Percentiles rank a stretch among this genome's conserved stretches.
phyloP scores from a whole-genome alignment of 805 yeast species.

The Wickerhamiella allomyrinae region DNA sequence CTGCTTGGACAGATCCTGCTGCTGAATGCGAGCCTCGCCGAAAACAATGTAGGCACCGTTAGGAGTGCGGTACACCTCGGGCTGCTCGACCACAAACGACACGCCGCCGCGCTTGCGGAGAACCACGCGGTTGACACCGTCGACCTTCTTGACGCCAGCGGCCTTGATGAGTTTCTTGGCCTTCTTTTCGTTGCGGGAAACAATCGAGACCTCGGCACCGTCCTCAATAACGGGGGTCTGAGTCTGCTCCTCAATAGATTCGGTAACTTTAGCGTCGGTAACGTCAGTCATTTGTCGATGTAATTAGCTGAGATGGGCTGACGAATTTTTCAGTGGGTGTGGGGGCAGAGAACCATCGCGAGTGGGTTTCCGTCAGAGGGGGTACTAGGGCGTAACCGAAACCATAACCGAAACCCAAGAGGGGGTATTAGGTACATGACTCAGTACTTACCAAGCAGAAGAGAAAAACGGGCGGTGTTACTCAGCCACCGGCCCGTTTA shows the following conservation, averaged over 20 bases:
- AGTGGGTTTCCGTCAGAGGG: neutral
- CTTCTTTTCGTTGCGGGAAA: constrained; percentile 86
- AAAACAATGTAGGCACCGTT: constrained; percentile 93
- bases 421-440: too few relatives aligned
- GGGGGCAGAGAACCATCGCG: neutral
- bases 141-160: constrained; percentile 77
- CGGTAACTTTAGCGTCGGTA: constrained; percentile 9
- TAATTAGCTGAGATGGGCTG: neutral
- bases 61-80: constrained; percentile 88
- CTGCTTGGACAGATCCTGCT: constrained; percentile 76
- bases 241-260: too few relatives aligned
- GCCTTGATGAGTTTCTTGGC: constrained; percentile 83
- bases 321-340: neutral
- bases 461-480: too few relatives aligned
- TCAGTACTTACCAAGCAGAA: too few relatives aligned
- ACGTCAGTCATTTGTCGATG: constrained; percentile 8
- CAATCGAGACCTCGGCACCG: constrained; percentile 69
- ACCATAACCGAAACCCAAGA: too few relatives aligned
- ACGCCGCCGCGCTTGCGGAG: constrained; percentile 87
- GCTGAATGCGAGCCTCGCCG: constrained; percentile 82
- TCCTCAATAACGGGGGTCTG: constrained; percentile 33
- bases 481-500: too few relatives aligned
- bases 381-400: too few relatives aligned
- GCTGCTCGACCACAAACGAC: constrained; percentile 79
- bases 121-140: constrained; percentile 89